Evolutionary conservation across 1,139 yeast species (phyloP).

Genomic region (Geotrichum carabidarum): DNA sequence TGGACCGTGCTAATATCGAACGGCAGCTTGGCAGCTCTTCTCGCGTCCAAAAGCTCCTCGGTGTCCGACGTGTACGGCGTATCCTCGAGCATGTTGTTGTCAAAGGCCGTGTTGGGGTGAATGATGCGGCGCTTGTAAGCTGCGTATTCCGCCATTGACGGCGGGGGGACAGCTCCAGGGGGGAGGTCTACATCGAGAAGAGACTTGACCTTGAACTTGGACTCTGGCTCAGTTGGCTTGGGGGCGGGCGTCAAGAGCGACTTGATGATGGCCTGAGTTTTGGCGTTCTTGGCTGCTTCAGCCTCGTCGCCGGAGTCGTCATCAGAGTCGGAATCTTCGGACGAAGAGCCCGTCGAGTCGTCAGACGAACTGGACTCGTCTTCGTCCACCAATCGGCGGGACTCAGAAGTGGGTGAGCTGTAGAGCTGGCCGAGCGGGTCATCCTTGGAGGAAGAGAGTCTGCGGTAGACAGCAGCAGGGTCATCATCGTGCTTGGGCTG

Average conservation of each 20-base stretch:
- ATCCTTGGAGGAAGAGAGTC: slow-evolving; percentile 27
- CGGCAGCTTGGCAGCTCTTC: slow-evolving; percentile 56
- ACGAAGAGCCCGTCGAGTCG: slow-evolving; percentile 22
- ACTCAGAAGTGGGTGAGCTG: slow-evolving; percentile 17
- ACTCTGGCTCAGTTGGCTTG: slow-evolving; percentile 11
- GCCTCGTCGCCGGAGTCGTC: slow-evolving; percentile 50
- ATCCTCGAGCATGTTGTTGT: slow-evolving; percentile 28
- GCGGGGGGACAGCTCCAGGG: slow-evolving; percentile 42
- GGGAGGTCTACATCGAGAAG: slow-evolving; percentile 38
- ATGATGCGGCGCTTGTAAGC: slow-evolving; percentile 43
- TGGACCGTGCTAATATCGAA: slow-evolving; percentile 60
- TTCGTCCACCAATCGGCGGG: slow-evolving; percentile 21
- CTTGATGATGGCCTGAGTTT: neutral
- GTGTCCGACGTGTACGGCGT: slow-evolving; percentile 68
- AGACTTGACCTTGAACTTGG: slow-evolving; percentile 37
- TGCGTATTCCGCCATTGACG: slow-evolving; percentile 50
- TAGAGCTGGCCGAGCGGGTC: slow-evolving; percentile 28
- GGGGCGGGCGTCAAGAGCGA: neutral
- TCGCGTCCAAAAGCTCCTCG: slow-evolving; percentile 63
- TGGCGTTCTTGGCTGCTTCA: neutral
- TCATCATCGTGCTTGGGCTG: slow-evolving; percentile 21
- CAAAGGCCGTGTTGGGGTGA: slow-evolving; percentile 40
- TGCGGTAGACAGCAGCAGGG: slow-evolving; percentile 26
- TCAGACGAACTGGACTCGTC: slow-evolving; percentile 22
- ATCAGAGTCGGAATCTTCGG: slow-evolving; percentile 52